Evolutionary conservation across 179 eudicot genomes (phyloP), one percentile per base, ranked within the genome.

Genomic region (Monotropa hypopitys): DNA sequence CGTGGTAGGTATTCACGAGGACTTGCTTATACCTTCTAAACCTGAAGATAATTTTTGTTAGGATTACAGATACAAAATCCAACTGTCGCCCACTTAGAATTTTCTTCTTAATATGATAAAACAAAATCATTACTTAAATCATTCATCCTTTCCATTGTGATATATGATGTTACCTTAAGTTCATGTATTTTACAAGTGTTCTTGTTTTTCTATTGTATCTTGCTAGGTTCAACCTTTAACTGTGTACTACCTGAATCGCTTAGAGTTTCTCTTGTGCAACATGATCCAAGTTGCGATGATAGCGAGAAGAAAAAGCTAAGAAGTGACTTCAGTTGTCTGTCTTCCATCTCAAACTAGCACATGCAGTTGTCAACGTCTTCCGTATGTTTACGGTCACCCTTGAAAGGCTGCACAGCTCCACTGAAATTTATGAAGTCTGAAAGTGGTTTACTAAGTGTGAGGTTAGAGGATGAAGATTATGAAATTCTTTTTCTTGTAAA

Each of bases 181-280:
- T 49, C 2, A 65, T 49, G 35, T 26, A 30, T n/a, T 72, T 11
- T 42, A 5, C 20, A 62, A 21, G 33, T 7, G n/a, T 20, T 50
- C 20, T n/a, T 26, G 5, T 38, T 50, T 21, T n/a, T 38, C 5
- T 11, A 42, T 68, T 15, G 33, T 43, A 16, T 35, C 75, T 56
- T 66, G 23, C 16, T 69, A 94, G 98, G 98, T 75, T 92, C 92
- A 49, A 83, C 85, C 9, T 92, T 90, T 87, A 92, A 87, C 83
- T 92, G 92, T 79, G 79, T 90, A 61, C 85, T 94, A 23, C 98
- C 98, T 0, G 93, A 90, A 80, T 85, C 97, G 26, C 87, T 91
- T 1, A 88, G 80, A 82, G 72, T 85, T 45, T 85, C 87, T 38
- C 80, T 89, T 3, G 89, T 86, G 72, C 88, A 83, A 82, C 92